Conservation (phyloP, 257 asterid species). For the Verbena officinalis region DNA sequence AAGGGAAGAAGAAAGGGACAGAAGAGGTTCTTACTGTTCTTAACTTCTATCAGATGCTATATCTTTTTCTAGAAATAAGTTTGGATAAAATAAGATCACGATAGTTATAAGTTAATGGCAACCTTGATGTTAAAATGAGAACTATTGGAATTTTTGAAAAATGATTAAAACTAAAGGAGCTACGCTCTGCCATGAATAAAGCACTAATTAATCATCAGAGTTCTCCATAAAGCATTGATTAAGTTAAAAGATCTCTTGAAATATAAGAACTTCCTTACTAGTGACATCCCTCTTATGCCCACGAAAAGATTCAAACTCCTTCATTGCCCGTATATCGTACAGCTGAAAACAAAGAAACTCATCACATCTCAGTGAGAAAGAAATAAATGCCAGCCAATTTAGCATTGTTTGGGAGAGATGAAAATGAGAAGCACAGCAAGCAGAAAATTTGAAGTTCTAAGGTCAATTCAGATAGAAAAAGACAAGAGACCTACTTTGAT, state of each 20-base stretch:
- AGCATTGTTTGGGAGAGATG: constrained; percentile 14
- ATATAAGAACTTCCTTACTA: constrained; percentile 45
- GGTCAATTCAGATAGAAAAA: constrained; percentile 14
- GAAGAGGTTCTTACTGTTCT: not conserved
- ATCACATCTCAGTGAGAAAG: constrained; percentile 22
- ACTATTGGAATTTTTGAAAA: no score
- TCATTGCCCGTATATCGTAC: constrained; percentile 98
- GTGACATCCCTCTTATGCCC: constrained; percentile 97
- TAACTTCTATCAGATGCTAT: no score
- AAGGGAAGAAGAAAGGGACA: constrained; percentile 16
- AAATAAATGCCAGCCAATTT: constrained; percentile 8
- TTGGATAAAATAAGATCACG: no score
- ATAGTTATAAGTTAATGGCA: no score
- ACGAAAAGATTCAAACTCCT: constrained; percentile 96
- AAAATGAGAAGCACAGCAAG: constrained; percentile 12
- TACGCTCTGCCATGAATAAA: constrained; percentile 1
- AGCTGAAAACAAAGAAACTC: constrained; percentile 56
- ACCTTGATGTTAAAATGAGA: no score
- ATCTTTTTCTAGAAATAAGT: no score
- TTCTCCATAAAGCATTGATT: no score
- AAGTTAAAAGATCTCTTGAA: constrained; percentile 21
- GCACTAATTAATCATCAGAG: not conserved
- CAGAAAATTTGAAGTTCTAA: constrained; percentile 24
- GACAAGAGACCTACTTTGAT: constrained; percentile 63
- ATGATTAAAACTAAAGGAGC: not conserved